Percentiles rank a stretch among this genome's conserved stretches.
phyloP scores from a whole-genome alignment of 192 early-diverging fungal genomes.

The Linnemannia elongata region DNA sequence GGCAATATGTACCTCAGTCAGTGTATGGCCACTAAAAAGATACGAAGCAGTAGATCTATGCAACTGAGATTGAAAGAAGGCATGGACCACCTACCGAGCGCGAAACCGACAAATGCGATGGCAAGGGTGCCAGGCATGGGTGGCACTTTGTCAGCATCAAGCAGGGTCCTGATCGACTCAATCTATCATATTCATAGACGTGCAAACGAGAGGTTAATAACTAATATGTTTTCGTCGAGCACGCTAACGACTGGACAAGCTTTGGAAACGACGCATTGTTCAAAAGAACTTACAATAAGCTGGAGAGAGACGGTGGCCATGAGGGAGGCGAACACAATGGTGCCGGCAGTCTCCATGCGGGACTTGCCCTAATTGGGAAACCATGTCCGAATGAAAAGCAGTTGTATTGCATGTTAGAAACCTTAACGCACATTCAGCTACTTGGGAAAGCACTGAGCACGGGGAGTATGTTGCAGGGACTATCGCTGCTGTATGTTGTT shows the following conservation, averaged over 20 bases:
- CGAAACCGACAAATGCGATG: constrained; percentile 66
- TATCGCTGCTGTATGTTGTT: neutral
- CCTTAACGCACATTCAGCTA: neutral
- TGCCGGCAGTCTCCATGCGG: constrained; percentile 82
- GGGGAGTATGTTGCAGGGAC: neutral
- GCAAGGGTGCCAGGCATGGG: constrained; percentile 64
- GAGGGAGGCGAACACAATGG: constrained; percentile 83
- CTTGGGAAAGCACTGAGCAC: neutral
- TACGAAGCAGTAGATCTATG: too few species aligned
- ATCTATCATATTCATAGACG: constrained; percentile 49
- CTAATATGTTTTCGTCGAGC: neutral
- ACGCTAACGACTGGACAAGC: too few species aligned
- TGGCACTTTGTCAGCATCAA: constrained; percentile 55
- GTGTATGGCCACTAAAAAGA: too few species aligned
- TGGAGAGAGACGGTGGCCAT: constrained; percentile 81
- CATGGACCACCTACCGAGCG: constrained; percentile 59
- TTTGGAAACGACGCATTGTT: neutral
- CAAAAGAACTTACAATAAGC: constrained; percentile 65
- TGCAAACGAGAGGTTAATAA: neutral
- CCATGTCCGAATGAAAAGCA: neutral
- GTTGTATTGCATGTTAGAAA: neutral
- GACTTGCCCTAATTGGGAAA: constrained; percentile 67
- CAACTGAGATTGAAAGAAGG: too few species aligned
- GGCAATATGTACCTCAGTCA: too few species aligned
- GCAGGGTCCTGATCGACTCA: constrained; percentile 73